phyloP scores from a whole-genome alignment of 2,329 filamentous ascomycete genomes.

The Fusarium sp. region DNA sequence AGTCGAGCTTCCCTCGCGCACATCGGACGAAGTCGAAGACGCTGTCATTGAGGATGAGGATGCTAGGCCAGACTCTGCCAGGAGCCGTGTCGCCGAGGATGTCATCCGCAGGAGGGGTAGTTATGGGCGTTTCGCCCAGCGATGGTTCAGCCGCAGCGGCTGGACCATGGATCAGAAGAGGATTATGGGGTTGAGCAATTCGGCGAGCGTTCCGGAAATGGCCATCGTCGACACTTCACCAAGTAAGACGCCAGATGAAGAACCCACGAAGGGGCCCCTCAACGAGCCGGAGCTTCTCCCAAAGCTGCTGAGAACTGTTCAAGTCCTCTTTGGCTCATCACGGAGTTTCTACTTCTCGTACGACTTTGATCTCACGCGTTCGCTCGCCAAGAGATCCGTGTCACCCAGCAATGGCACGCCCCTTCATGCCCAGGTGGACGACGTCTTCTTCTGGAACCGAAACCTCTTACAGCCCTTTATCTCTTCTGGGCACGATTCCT shows the following conservation, averaged over 20 bases:
- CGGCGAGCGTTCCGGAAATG: slow-evolving; percentile 38
- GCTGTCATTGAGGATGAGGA: slow-evolving; percentile 50
- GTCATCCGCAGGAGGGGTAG: slow-evolving; percentile 85
- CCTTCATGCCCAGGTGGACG: slow-evolving; percentile 79
- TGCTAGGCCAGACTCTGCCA: slow-evolving; percentile 48
- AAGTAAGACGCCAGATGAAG: slow-evolving; percentile 54
- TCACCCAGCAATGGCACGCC: slow-evolving; percentile 55
- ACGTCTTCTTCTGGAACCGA: slow-evolving; percentile 91
- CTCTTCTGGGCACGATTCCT: slow-evolving; percentile 74
- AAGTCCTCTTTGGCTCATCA: slow-evolving; percentile 84
- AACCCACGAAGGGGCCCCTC: slow-evolving; percentile 35
- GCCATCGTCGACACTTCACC: slow-evolving; percentile 27
- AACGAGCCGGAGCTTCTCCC: slow-evolving; percentile 72
- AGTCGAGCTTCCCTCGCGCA: slow-evolving; percentile 49
- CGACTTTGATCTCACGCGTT: slow-evolving; percentile 89
- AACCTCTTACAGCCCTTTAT: slow-evolving; percentile 81
- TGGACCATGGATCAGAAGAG: slow-evolving; percentile 80
- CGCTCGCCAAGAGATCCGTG: slow-evolving; percentile 54
- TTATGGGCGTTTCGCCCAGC: slow-evolving; percentile 89
- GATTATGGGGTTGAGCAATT: slow-evolving; percentile 74
- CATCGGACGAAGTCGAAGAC: slow-evolving; percentile 60
- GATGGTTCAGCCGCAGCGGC: slow-evolving; percentile 89
- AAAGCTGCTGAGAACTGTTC: slow-evolving; percentile 85
- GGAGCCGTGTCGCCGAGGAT: slow-evolving; percentile 83
- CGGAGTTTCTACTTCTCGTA: slow-evolving; percentile 96